Conservation (phyloP, 495 filamentous ascomycete genomes). For the Daldinia bambusicola region DNA sequence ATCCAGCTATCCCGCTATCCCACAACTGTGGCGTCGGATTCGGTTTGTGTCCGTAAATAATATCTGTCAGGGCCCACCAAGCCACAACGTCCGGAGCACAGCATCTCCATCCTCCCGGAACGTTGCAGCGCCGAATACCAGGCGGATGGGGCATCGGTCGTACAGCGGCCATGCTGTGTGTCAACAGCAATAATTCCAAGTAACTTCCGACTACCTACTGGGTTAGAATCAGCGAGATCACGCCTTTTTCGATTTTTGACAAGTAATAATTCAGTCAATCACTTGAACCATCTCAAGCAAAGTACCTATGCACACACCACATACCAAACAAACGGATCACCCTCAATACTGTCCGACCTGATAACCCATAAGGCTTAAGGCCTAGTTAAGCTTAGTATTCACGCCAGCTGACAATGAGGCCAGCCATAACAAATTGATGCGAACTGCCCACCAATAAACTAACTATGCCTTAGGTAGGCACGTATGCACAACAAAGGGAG, state of each 20-base stretch:
- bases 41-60: constrained; percentile 29
- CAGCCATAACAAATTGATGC: constrained; percentile 16
- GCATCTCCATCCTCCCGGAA: constrained; percentile 38
- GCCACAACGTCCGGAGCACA: constrained; percentile 35
- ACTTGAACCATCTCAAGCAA: no score
- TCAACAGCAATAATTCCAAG: constrained; percentile 28
- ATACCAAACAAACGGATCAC: neutral
- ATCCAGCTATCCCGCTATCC: constrained; percentile 22
- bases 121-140: constrained; percentile 43
- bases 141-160: constrained; percentile 35
- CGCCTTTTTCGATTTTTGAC: neutral
- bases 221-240: neutral
- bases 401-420: constrained; percentile 40
- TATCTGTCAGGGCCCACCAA: constrained; percentile 34
- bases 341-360: constrained; percentile 10
- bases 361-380: neutral
- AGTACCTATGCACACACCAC: no score
- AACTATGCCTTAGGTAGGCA: neutral
- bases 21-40: constrained; percentile 32
- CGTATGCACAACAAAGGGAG: neutral
- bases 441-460: constrained; percentile 5
- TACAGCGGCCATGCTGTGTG: constrained; percentile 36
- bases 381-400: neutral
- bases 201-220: constrained; percentile 13
- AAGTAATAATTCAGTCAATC: neutral